A percentile compares a stretch with the other conserved stretches of the same genome.
phyloP scores from a whole-genome alignment of 176 grass and related monocot species.

The Oryza longistaminata region DNA sequence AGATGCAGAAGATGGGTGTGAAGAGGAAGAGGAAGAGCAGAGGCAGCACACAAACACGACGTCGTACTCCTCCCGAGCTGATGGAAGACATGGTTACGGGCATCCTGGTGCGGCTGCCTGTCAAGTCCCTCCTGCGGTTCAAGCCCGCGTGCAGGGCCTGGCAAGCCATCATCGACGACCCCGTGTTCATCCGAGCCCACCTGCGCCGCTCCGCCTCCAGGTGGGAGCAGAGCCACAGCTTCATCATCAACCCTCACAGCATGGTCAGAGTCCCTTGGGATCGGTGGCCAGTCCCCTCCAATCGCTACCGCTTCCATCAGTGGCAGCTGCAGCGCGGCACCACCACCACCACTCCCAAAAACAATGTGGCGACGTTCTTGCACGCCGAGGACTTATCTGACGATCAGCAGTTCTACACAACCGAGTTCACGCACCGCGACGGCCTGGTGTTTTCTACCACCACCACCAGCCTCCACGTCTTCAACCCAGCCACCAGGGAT shows the following conservation, averaged over 20 bases:
- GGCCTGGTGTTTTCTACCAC: not conserved
- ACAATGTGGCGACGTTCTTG: too few species aligned
- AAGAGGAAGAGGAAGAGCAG: not conserved
- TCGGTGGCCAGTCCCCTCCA: not conserved
- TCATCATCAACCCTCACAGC: not conserved
- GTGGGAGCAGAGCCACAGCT: not conserved
- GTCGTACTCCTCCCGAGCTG: not conserved
- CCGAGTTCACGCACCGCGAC: not conserved
- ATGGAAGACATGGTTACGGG: not conserved
- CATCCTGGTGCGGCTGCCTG: not conserved
- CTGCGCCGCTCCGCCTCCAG: not conserved
- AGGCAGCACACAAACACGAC: not conserved
- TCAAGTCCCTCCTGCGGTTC: not conserved
- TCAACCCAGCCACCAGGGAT: not conserved
- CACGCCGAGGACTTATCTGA: not conserved
- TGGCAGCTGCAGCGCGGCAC: not conserved
- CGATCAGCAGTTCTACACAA: not conserved
- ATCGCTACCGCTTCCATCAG: not conserved
- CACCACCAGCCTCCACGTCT: not conserved
- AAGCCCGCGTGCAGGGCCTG: not conserved
- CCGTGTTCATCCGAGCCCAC: not conserved
- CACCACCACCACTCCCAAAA: too few species aligned
- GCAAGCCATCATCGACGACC: not conserved
- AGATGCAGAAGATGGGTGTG: not conserved
- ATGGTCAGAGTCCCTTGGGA: not conserved